phyloP scores from a whole-genome alignment of 352 stramenopile species.

The Globisporangium nunn region DNA sequence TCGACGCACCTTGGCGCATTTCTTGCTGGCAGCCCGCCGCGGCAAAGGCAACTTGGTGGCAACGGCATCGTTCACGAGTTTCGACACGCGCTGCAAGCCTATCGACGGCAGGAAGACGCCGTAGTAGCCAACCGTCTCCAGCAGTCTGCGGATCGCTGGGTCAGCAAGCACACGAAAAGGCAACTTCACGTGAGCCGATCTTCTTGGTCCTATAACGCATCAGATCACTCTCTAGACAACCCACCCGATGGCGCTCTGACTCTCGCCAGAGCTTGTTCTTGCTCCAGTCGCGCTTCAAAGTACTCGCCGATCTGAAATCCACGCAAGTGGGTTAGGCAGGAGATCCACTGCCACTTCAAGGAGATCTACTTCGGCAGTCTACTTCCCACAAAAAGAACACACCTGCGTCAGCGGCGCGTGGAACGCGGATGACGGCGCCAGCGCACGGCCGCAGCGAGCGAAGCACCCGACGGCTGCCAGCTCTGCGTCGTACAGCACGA shows the following conservation, averaged over 20 bases:
- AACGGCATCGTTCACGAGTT: slow-evolving; percentile 11
- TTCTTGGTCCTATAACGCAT: too few species aligned
- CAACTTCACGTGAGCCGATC: too few species aligned
- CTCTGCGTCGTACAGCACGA: slow-evolving; percentile 20
- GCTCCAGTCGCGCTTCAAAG: slow-evolving; percentile 5
- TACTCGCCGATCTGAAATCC: slow-evolving; percentile 4
- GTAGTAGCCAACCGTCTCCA: slow-evolving; percentile 18
- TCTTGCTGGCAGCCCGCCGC: slow-evolving; percentile 21
- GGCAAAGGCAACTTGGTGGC: slow-evolving; percentile 12
- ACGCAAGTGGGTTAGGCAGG: background rate
- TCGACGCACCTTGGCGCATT: slow-evolving; percentile 28
- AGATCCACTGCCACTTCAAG: too few species aligned
- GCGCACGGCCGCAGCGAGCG: slow-evolving; percentile 7
- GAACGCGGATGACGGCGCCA: slow-evolving; percentile 7
- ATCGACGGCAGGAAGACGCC: slow-evolving; percentile 17
- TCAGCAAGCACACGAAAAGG: too few species aligned
- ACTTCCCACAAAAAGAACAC: background rate
- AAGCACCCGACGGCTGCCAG: slow-evolving; percentile 9
- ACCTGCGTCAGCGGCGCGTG: slow-evolving; percentile 6
- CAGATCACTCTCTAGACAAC: too few species aligned
- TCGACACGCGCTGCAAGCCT: slow-evolving; percentile 14
- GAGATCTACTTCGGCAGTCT: too few species aligned
- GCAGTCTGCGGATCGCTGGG: background rate
- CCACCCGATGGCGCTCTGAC: background rate
- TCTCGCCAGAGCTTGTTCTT: background rate